phyloP scores from a whole-genome alignment of 2,329 filamentous ascomycete species.

The Penicillium sp. region DNA sequence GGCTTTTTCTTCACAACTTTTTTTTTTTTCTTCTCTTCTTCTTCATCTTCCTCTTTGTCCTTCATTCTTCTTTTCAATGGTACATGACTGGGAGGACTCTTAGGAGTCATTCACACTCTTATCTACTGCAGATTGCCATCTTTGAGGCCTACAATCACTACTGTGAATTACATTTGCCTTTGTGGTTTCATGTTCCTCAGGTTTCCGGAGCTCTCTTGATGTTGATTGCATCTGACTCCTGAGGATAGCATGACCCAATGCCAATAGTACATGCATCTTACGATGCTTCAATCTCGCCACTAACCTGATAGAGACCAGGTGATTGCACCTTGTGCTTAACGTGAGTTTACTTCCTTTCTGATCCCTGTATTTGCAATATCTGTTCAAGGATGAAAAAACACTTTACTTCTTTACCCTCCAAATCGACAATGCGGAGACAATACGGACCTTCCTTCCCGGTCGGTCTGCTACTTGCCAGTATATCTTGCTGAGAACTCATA shows the following conservation, averaged over 20 bases:
- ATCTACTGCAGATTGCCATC: neutral
- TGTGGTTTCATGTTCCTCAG: neutral
- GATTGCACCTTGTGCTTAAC: neutral
- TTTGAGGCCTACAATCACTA: neutral
- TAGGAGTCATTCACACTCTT: neutral
- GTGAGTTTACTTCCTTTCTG: conserved; percentile 26
- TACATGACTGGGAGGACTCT: neutral
- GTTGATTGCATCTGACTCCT: neutral
- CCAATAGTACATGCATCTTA: neutral
- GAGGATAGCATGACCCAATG: conserved; percentile 5
- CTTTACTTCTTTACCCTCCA: conserved; percentile 64
- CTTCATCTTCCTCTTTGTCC: conserved; percentile 22
- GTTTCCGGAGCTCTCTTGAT: conserved; percentile 7
- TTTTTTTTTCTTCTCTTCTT: conserved; percentile 14
- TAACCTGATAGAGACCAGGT: conserved; percentile 24
- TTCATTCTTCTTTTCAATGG: neutral
- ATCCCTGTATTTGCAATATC: conserved; percentile 12
- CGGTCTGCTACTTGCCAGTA: conserved; percentile 72
- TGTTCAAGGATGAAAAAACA: conserved; percentile 60
- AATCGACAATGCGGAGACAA: conserved; percentile 68
- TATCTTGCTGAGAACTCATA: conserved; percentile 58
- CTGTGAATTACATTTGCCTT: neutral
- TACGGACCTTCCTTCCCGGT: conserved; percentile 61
- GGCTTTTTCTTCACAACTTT: conserved; percentile 21
- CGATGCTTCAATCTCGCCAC: conserved; percentile 12